Evolutionary conservation across 768 basidiomycete species (phyloP).

Genomic region (Lentinula sp.): DNA sequence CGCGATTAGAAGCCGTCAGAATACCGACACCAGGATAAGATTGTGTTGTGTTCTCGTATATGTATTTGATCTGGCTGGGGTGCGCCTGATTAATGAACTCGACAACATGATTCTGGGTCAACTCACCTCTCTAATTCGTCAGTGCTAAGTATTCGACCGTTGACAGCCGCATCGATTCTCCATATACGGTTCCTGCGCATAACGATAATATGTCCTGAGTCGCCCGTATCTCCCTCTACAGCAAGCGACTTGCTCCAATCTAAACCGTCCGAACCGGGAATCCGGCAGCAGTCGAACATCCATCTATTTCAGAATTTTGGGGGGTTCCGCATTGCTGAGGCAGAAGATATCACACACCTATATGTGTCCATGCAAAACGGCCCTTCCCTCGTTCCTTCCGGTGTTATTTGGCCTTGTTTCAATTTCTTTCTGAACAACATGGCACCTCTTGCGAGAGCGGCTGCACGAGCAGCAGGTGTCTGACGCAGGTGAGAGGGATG

Average conservation of each 20-base stretch:
- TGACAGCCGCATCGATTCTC: slow-evolving; percentile 61
- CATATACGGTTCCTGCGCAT: slow-evolving; percentile 82
- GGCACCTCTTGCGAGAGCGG: slow-evolving; percentile 60
- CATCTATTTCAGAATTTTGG: slow-evolving; percentile 39
- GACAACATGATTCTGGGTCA: neutral
- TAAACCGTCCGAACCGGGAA: slow-evolving; percentile 65
- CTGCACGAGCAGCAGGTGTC: slow-evolving; percentile 60
- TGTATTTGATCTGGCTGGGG: slow-evolving; percentile 62
- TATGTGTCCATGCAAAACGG: slow-evolving; percentile 86
- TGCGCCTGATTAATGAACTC: neutral
- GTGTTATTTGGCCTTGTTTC: slow-evolving; percentile 57
- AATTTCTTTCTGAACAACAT: slow-evolving; percentile 71
- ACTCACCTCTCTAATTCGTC: slow-evolving; percentile 58
- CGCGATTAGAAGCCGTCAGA: slow-evolving; percentile 74
- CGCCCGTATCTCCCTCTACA: slow-evolving; percentile 44
- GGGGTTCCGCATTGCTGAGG: neutral
- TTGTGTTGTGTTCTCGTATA: slow-evolving; percentile 57
- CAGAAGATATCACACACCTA: slow-evolving; percentile 36
- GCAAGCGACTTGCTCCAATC: slow-evolving; percentile 79
- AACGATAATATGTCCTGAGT: slow-evolving; percentile 77
- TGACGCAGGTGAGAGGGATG: slow-evolving; percentile 58
- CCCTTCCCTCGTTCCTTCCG: slow-evolving; percentile 63
- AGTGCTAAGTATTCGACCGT: slow-evolving; percentile 56
- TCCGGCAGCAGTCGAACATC: slow-evolving; percentile 90
- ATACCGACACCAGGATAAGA: slow-evolving; percentile 74